Evolutionary conservation across 805 yeast genomes (phyloP), one percentile per base, ranked within the genome.

Genomic region (Yarrowia phangngaensis): DNA sequence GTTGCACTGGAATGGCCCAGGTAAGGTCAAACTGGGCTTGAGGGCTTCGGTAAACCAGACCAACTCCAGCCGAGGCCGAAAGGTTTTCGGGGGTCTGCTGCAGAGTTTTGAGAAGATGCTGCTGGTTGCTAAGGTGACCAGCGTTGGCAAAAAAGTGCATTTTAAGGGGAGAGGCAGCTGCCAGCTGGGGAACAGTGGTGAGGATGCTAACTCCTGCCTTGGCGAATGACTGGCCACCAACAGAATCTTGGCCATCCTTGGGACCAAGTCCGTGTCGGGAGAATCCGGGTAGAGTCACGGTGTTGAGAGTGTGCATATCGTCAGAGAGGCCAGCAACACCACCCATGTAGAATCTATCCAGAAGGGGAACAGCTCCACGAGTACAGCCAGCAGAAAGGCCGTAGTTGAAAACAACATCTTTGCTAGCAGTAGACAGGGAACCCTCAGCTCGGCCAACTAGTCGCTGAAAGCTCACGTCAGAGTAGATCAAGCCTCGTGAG

Each of bases 1-100:
- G 48, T 28, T 41, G 48, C 12, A 41, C 48, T 16, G 48, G 48
- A n/a, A 41, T 8, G n/a, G 48, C 48, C 48, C 48, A 41, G 16
- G 34, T 41, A 11, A 41, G 35, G 20, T 29, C 48, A n/a, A 41
- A 41, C 35, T 41, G 35, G 17, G 48, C 48, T 29, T 30, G 35
- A 22, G 48, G 48, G 34, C 28, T 29, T 15, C 35, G 35, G 35
- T 41, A 41, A 17, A 41, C 35, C 17, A 41, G 17, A 6, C 48
- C 48, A n/a, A 41, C 48, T 3, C 48, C 48, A 9, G 48, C 48
- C 16, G 35, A 29, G 20, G 48, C 35, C 20, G 35, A 29, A n/a
- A 41, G 23, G 28, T 29, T 15, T 16, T 30, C 35, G 13, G 48
- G 48, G 2, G 29, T 22, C 35, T 29, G 34, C 35, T 41, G 35